Base-by-base conservation (phyloP, 306 rosid genomes). In the Glycine latifolia region DNA sequence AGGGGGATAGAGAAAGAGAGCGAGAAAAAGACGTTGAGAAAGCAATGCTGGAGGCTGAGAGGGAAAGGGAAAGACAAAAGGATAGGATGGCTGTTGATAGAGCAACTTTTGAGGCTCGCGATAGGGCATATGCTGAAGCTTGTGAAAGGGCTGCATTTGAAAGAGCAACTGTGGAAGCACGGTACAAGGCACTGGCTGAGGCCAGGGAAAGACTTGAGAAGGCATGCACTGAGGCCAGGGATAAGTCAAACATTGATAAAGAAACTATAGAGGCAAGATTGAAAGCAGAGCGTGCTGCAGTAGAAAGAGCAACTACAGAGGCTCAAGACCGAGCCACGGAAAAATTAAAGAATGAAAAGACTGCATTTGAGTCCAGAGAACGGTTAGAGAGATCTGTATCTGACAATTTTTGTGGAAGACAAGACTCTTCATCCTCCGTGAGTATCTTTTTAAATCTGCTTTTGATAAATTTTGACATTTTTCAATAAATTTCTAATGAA, bases 81-180 rank as follows among this genome's bases (percentile, higher is more conserved):
- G 71, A 65, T 39, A 65, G 71, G 49, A 65, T 65, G 71, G 48
- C 71, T 14, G 71, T 65, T 37, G 71, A 65, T 65, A 65, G 49
- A 35, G 71, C 49, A 65, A 14, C 71, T 37, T 65, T 65, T 37
- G 71, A 65, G 49, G 26, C 49, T 39, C 71, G 26, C 3, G 11
- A 37, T 37, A 65, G 48, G 48, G 48, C 11, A 65, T 65, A 37
- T 14, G 70, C 20, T 65, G 70, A 37, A 37, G 49, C 71, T 65
- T 65, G 26, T 65, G 71, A 63, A 60, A 61, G 71, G 49, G 71
- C 48, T 65, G 71, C 71, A 65, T 65, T 65, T 65, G 49, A 65
- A 65, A 65, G 12, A 65, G 71, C 49, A 65, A 37, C 71, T 65
- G 47, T 13, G 71, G 71, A 65, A 65, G 71, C 26, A 65, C 20